Evolutionary conservation across 2,329 filamentous ascomycete species (phyloP).

Genomic region (Scytalidium sp.): DNA sequence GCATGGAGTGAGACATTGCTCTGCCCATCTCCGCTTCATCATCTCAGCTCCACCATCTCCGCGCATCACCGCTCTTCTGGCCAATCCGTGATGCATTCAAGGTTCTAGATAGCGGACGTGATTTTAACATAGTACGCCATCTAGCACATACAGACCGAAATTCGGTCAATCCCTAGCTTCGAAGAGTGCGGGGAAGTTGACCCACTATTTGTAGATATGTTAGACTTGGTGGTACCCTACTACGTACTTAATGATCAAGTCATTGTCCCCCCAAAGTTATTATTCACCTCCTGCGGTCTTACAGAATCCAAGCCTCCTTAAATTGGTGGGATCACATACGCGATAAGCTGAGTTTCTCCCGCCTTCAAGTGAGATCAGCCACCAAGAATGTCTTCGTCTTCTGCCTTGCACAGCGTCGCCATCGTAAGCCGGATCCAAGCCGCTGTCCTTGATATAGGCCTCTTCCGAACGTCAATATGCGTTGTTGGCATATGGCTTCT

Average conservation of each 20-base stretch:
- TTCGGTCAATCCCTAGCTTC: too few species aligned
- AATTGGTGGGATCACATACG: not conserved
- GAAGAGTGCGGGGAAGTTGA: not conserved
- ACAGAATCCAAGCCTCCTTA: not conserved
- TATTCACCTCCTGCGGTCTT: not conserved
- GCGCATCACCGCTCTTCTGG: not conserved
- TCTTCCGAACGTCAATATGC: not conserved
- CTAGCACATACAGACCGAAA: too few species aligned
- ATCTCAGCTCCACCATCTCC: not conserved
- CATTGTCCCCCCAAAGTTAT: not conserved
- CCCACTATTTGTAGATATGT: too few species aligned
- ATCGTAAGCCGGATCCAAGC: not conserved
- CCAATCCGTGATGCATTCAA: not conserved
- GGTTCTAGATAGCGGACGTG: not conserved
- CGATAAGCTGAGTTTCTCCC: not conserved
- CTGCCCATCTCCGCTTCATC: too few species aligned
- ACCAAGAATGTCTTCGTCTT: not conserved
- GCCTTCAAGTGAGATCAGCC: not conserved
- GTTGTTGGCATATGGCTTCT: not conserved
- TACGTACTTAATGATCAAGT: too few species aligned
- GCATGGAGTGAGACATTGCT: too few species aligned
- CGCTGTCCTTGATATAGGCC: not conserved
- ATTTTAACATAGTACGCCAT: too few species aligned
- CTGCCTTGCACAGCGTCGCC: not conserved
- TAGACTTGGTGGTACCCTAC: too few species aligned